A percentile compares a stretch with the other conserved stretches of the same genome.
These are phyloP conservation scores for Colletotrichum costaricense DNA, from an alignment of 2,329 filamentous ascomycete genomes.

Conservation along the genomic window DNA sequence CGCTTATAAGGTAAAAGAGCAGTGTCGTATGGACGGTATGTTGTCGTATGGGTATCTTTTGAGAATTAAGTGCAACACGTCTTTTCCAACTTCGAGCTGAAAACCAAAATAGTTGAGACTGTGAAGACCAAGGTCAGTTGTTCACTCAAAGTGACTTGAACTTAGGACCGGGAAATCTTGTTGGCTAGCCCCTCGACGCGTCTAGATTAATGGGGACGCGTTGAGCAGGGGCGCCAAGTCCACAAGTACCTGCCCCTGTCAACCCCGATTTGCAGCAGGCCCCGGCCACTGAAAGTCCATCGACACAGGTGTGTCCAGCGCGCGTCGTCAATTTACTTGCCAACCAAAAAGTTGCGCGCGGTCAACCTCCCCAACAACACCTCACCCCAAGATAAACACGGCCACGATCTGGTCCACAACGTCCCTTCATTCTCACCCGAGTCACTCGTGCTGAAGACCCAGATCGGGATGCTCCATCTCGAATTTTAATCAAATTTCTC, in stretches of 20 bases:
- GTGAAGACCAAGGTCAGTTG: background rate
- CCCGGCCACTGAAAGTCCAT: slow-evolving; percentile 22
- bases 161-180: background rate
- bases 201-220: slow-evolving; percentile 36
- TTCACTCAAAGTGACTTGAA: background rate
- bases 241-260: slow-evolving; percentile 11
- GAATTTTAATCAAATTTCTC: background rate
- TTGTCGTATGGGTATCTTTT: background rate
- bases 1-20: background rate
- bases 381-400: slow-evolving; percentile 13
- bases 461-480: background rate
- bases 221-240: slow-evolving; percentile 7
- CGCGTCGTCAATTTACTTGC: slow-evolving; percentile 14
- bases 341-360: slow-evolving; percentile 28
- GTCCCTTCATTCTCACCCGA: background rate
- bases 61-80: background rate
- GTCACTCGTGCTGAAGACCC: background rate
- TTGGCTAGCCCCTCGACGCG: slow-evolving; percentile 39
- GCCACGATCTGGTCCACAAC: background rate
- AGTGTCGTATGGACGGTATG: background rate
- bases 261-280: background rate
- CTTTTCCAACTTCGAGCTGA: background rate
- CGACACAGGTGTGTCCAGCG: slow-evolving; percentile 3
- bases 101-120: background rate
- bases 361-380: slow-evolving; percentile 7